Base-by-base conservation (phyloP, 1,284 basidiomycete species). In the Ceratobasidium sp. region DNA sequence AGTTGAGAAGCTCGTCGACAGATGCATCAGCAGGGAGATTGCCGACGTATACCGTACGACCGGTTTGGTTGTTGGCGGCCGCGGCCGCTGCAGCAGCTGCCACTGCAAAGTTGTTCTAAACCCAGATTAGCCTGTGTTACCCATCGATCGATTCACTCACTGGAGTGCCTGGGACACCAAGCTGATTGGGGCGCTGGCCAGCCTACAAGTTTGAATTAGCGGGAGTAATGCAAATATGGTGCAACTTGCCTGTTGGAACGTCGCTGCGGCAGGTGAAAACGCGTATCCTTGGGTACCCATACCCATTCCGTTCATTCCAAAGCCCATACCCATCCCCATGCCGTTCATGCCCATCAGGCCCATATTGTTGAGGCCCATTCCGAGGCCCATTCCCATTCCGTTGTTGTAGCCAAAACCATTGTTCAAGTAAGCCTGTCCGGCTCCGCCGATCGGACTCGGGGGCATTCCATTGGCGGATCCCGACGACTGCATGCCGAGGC, bases 1-100 rank as follows among this genome's bases (percentile, higher is more conserved):
- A 90, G 79, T 95, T 98, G 76, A 98, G 90, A 29, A 99, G 87
- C 79, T 99, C 96, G 77, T 98, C 96, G 69, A 98, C 95, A 5
- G 94, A 96, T 0, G 96, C 96, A 25, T 94, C 94, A n/a, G 92
- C 84, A 15, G 96, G 96, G 47, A 99, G 86, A 80, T 97, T 98
- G 73, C 96, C 97, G 70, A 99, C 91, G 79, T 98, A 99, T 56
- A 99, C 96, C 0, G 97, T 99, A 69, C 96, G 91, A 8, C 91
- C 92, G 0, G 86, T 86, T 7, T 81, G 79, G 74, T 87, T 89
- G 60, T 82, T 83, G 22, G 85, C 84, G 1, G 87, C 85, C 40
- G 86, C 86, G 0, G 90, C 86, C 1, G 88, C 85, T 0, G 86
- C 87, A 0, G 79, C 82, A 47, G 90, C 82, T 57, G 70, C 65